phyloP scores from a whole-genome alignment of 352 stramenopile species.

The Pythium guiyangense region DNA sequence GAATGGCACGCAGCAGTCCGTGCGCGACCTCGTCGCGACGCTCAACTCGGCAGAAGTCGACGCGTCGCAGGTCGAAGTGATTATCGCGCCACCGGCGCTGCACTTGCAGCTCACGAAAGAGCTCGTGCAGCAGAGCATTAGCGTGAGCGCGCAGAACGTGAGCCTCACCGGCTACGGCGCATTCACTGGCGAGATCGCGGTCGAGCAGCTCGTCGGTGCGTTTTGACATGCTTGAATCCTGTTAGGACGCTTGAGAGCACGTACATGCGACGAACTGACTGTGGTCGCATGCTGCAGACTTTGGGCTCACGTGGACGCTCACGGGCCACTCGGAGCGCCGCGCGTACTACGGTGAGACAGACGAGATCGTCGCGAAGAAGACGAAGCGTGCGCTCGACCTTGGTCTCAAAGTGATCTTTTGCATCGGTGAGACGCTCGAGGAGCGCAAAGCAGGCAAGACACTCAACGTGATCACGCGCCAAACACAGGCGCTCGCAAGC shows the following conservation, averaged over 20 bases:
- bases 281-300: constrained; percentile 26
- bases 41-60: constrained; percentile 74
- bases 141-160: constrained; percentile 76
- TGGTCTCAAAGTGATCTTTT: constrained; percentile 94
- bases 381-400: constrained; percentile 87
- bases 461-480: constrained; percentile 91
- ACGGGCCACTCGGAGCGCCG: constrained; percentile 92
- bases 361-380: constrained; percentile 93
- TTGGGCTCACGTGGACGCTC: constrained; percentile 76
- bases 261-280: not conserved
- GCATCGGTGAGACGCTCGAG: constrained; percentile 95
- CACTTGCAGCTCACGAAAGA: constrained; percentile 54
- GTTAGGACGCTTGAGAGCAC: not conserved
- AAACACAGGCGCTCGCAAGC: constrained; percentile 91
- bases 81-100: constrained; percentile 73
- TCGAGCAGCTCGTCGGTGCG: constrained; percentile 81
- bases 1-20: constrained; percentile 75
- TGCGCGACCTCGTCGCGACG: constrained; percentile 84
- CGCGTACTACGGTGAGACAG: constrained; percentile 89
- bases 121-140: constrained; percentile 54
- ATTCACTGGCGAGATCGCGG: constrained; percentile 91
- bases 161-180: constrained; percentile 85
- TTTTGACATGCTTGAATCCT: not conserved
- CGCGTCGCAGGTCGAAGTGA: constrained; percentile 61
- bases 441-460: constrained; percentile 87